Evolutionary conservation across 108 stramenopile genomes (phyloP).

Genomic region (Nitzschia inconspicua): DNA sequence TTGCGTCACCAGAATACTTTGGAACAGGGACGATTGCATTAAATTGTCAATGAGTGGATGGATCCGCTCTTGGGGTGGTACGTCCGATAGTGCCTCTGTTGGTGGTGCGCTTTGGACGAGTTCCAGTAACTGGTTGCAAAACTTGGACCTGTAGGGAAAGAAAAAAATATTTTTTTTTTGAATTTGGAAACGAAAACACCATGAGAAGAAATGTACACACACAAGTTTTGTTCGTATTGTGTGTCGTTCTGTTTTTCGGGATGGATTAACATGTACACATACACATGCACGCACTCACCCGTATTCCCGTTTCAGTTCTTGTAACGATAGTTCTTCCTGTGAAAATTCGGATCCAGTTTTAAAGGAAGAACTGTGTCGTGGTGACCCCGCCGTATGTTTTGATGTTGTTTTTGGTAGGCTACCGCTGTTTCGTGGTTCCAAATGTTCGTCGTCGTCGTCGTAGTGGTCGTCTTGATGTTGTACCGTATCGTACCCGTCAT

Average conservation of each 20-base stretch:
- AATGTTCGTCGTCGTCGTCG: slow-evolving; percentile 6
- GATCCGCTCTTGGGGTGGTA: background rate
- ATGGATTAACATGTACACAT: no score
- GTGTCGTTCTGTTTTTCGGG: background rate
- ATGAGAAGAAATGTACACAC: background rate
- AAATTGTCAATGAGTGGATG: slow-evolving; percentile 10
- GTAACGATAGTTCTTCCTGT: no score
- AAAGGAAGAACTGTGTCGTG: no score
- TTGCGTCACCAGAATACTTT: slow-evolving; percentile 41
- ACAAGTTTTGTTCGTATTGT: background rate
- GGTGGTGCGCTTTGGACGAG: slow-evolving; percentile 17
- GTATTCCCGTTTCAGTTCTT: no score
- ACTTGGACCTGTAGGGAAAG: slow-evolving; percentile 4
- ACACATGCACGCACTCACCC: no score
- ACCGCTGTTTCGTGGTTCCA: background rate
- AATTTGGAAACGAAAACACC: no score
- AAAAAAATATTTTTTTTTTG: no score
- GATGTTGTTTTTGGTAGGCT: no score
- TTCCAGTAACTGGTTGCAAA: slow-evolving; percentile 12
- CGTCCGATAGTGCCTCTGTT: slow-evolving; percentile 7
- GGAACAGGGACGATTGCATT: slow-evolving; percentile 12
- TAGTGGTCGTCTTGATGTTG: slow-evolving; percentile 7
- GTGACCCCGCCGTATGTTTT: no score
- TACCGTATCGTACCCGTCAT: slow-evolving; percentile 9
- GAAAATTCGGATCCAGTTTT: no score